phyloP scores from a whole-genome alignment of 2,329 filamentous ascomycete species.

The Fusarium temperatum region DNA sequence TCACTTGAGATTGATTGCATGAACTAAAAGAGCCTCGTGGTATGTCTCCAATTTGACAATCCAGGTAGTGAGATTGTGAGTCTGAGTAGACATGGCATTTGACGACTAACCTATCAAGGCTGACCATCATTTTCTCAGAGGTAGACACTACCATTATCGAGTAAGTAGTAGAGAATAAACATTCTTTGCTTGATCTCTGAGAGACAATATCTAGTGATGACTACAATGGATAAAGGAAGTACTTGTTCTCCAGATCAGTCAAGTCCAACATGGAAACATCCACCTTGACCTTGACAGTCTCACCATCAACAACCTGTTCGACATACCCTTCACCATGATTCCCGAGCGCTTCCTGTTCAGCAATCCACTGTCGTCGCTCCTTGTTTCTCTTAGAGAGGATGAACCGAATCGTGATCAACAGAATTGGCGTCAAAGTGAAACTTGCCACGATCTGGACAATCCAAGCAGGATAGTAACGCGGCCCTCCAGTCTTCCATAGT shows the following conservation, averaged over 20 bases:
- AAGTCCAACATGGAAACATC: constrained; percentile 33
- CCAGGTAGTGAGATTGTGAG: no score
- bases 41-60: no score
- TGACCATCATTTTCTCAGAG: not conserved
- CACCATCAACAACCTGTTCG: constrained; percentile 7
- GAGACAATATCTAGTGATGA: fast-evolving
- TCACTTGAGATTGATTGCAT: not conserved
- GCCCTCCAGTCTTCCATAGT: constrained; percentile 34
- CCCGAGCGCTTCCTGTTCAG: not conserved
- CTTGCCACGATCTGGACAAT: constrained; percentile 31
- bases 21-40: not conserved
- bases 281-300: constrained; percentile 28
- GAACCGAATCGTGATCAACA: not conserved
- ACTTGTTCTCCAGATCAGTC: constrained; percentile 36
- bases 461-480: constrained; percentile 34
- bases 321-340: not conserved
- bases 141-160: not conserved
- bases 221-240: not conserved
- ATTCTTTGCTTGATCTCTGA: fast-evolving
- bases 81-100: not conserved
- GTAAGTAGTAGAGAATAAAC: no score
- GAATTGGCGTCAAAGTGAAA: constrained; percentile 25
- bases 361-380: not conserved
- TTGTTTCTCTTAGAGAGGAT: not conserved
- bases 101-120: not conserved